Conservation (phyloP, 1,139 yeast genomes). For the Diutina ranongensis region DNA sequence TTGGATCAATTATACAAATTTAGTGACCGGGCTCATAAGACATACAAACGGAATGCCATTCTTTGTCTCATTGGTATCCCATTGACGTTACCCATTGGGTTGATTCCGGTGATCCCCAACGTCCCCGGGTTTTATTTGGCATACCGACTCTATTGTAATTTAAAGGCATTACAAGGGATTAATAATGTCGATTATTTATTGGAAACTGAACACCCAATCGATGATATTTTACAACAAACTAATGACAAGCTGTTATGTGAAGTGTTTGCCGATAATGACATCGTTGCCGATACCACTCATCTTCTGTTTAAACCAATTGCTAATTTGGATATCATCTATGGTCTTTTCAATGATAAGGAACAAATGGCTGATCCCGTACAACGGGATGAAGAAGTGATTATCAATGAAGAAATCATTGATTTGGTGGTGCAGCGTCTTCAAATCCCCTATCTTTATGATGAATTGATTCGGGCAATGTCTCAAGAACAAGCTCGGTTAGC, state of each 20-base stretch:
- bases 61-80: slow-evolving; percentile 59
- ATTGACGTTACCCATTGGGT: slow-evolving; percentile 64
- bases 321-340: slow-evolving; percentile 8
- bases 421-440: not conserved
- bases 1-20: slow-evolving; percentile 22
- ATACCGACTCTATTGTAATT: slow-evolving; percentile 76
- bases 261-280: slow-evolving; percentile 1
- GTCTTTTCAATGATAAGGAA: not conserved
- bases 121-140: slow-evolving; percentile 87
- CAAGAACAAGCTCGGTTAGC: not conserved
- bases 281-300: slow-evolving; percentile 8
- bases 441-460: not conserved
- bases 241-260: slow-evolving; percentile 3
- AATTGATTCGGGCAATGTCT: not conserved
- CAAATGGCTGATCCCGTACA: not conserved
- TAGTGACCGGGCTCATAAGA: slow-evolving; percentile 16
- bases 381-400: not conserved
- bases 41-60: slow-evolving; percentile 24
- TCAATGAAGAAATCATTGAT: not conserved
- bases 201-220: slow-evolving; percentile 11
- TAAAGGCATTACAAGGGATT: slow-evolving; percentile 71
- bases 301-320: slow-evolving; percentile 8
- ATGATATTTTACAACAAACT: not conserved
- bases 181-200: slow-evolving; percentile 49
- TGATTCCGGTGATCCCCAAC: slow-evolving; percentile 83